Evolutionary conservation across 768 basidiomycete genomes (phyloP), one percentile per base, ranked within the genome.

Genomic region (Leccinum broughii): DNA sequence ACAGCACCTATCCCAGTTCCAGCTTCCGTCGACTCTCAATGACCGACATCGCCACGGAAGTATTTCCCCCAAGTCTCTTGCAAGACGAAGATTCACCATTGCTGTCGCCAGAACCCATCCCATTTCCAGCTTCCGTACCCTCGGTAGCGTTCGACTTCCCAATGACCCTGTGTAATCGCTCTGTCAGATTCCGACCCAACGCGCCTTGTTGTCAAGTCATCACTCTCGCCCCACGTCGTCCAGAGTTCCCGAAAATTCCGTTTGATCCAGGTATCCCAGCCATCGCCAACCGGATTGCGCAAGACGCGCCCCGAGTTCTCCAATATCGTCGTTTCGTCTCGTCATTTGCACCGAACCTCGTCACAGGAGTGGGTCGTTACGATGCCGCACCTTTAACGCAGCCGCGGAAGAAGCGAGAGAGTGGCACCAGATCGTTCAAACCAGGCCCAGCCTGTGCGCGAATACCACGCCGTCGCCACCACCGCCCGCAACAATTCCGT

Each of bases 401-500:
- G 32, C 53, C 30, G 5, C 54, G 22, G 26, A 35, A 15, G 13
- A 37, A 11, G 10, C 3, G 41, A 44, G 35, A 37, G 1, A 4
- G 3, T 22, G 13, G 4, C 2, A 41, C 48, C 57, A 39, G 41
- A 55, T 26, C 32, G 6, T 3, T 49, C 35, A 15, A 62, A 62
- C 10, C 14, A 55, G 34, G 51, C 50, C 54, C 6, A 44, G 44
- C 9, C 4, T 44, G 14, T 26, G 39, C 2, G 22, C 32, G 30
- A 58, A 57, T 26, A 34, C 3, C 24, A 1, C 4, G 1, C 44
- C 22, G 32, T 49, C 11, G 14, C 57, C 61, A 54, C 57, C 62
- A 55, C 55, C 30, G 49, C 65, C 54, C 3, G 17, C 32, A 11
- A 64, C 55, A 55, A 44, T 34, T 41, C 61, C 64, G 44, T 20